Base-by-base conservation (phyloP, 2,329 filamentous ascomycete species). In the Bipolaris bicolor region DNA sequence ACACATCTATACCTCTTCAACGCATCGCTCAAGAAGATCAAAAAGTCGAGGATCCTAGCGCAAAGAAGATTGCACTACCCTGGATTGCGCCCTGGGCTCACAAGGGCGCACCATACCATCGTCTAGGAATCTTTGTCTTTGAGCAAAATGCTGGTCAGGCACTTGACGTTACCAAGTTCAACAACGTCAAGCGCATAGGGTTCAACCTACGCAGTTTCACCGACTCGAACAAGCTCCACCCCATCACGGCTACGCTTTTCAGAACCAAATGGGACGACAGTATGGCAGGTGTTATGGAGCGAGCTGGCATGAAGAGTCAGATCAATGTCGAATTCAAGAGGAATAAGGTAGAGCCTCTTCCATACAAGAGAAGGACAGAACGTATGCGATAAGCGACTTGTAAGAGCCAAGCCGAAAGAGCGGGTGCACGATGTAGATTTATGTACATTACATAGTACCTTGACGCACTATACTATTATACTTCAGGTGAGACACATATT, bases 51-150 rank as follows among this genome's bases (percentile, higher is more conserved):
- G 81, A 86, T 18, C 80, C 82, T 29, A 61, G 64, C 13, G 60
- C 62, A 3, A 70, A 67, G 57, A 88, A 95, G 75, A 83, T 95
- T 47, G 86, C 91, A 55, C 76, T 87, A 1, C 88, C 92, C 1
- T 99, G 94, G 91, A 81, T 93, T 22, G 89, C 94, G 0, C 90
- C 95, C 1, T 91, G 90, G 72, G 88, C 92, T 0, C 90, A 97
- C 74, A 96, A 95, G 81, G 95, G 95, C 55, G 86, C 89, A 2
- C 91, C 91, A 1, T 97, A 98, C 79, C 95, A 98, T 78, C 90
- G 95, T 50, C 82, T 98, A 52, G 88, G 89, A 46, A 80, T 98
- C 58, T 90, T 95, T 73, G 81, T 99, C 20, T 82, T 98, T 48
- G 87, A 96, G 79, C 95, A 99, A 77, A 81, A 84, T 49, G 80